Base-by-base conservation (phyloP, 306 rosid genomes). In the cucumber (Cucumis sativus) region DNA sequence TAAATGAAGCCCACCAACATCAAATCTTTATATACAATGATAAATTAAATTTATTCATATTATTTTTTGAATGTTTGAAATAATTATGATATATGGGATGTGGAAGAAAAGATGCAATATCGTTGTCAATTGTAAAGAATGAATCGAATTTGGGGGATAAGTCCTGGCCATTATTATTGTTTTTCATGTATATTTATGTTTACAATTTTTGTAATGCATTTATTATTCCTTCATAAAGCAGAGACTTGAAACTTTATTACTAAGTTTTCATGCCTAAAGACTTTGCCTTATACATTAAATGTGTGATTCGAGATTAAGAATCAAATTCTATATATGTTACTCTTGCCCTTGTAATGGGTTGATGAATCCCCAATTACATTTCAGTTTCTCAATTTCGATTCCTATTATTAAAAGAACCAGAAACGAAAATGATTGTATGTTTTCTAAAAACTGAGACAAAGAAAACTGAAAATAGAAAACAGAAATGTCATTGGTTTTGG, bases 1-100 rank as follows among this genome's bases (percentile, higher is more conserved):
- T 90, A 77, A 90, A 90, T 86, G 91, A 88, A 68, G 67, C 76
- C 23, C 79, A 80, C 41, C 80, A 74, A 80, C 45, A 76, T 74
- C 70, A 77, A 84, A 73, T 79, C 82, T 74, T 80, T 79, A 69
- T 81, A 71, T 88, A 82, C 87, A 82, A 84, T 69, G 86, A 79
- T 77, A 43, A 43, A 28, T 28, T 28, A 1, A 28, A 28, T 43
- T 43, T 43, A 8, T 28, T 28, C 3, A 28, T 28, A 1, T 28
- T 28, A 0, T 28, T 28, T 45, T 12, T 12, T 47, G 16, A 47
- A 47, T 47, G 52, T 47, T 47, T 47, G 52, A 52, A 52, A 52
- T 52, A 52, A 52, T 52, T 2, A 52, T 83, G 37, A 33, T 33
- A 33, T 33, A 33, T 84, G 81, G 52, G 82, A 47, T 83, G 82